phyloP scores from a whole-genome alignment of 2,329 filamentous ascomycete species.

The Venturia effusa region DNA sequence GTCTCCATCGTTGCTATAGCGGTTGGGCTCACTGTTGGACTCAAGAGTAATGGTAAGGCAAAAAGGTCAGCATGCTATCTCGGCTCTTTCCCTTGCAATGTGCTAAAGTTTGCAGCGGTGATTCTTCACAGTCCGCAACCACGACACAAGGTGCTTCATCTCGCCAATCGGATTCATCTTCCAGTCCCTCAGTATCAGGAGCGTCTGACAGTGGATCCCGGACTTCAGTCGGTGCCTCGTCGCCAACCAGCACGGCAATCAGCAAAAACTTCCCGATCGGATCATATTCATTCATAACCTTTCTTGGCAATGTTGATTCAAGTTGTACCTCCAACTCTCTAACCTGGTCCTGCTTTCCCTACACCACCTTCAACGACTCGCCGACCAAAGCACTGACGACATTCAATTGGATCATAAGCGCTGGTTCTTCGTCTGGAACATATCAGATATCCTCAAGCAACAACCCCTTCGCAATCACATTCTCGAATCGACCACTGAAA shows the following conservation, averaged over 20 bases:
- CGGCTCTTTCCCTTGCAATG: too few species aligned
- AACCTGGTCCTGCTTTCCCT: conserved; percentile 55
- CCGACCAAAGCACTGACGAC: conserved; percentile 34
- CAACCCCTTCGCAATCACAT: conserved; percentile 45
- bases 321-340: conserved; percentile 47
- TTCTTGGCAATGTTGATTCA: conserved; percentile 41
- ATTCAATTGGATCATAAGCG: conserved; percentile 52
- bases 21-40: conserved; percentile 29
- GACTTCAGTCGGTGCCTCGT: conserved; percentile 15
- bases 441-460: conserved; percentile 43
- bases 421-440: conserved; percentile 21
- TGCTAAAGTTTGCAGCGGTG: neutral
- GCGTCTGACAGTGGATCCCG: neutral
- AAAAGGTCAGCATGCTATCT: conserved; percentile 10
- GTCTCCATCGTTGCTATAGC: conserved; percentile 27
- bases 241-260: conserved; percentile 13
- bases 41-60: conserved; percentile 22
- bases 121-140: neutral
- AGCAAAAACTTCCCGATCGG: conserved; percentile 45
- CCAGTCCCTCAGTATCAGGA: neutral
- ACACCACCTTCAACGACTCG: conserved; percentile 35
- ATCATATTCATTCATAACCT: conserved; percentile 49
- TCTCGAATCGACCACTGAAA: conserved; percentile 41
- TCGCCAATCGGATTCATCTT: neutral
- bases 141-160: neutral